Evolutionary conservation across 2,329 filamentous ascomycete species (phyloP).

Genomic region (Lasiodiplodia hormozganensis): DNA sequence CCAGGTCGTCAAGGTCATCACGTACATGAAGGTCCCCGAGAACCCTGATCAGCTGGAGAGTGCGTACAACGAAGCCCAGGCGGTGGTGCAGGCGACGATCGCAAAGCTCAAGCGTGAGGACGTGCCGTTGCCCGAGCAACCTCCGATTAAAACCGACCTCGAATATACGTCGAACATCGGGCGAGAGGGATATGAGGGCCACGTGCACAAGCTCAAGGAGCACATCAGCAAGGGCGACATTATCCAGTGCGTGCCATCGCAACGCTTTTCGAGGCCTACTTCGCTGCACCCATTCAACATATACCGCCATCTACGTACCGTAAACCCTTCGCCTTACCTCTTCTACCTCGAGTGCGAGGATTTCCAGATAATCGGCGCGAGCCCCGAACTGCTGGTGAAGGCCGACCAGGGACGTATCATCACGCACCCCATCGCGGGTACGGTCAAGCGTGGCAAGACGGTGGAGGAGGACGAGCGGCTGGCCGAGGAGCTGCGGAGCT

Average conservation of each 20-base stretch:
- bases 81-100: conserved; percentile 71
- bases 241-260: conserved; percentile 95
- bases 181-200: conserved; percentile 83
- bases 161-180: conserved; percentile 94
- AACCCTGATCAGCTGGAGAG: conserved; percentile 62
- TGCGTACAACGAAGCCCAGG: conserved; percentile 73
- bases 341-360: conserved; percentile 93
- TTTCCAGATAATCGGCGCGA: conserved; percentile 95
- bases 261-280: conserved; percentile 89
- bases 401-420: conserved; percentile 85
- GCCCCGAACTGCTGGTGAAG: conserved; percentile 93
- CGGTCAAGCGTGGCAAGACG: conserved; percentile 84
- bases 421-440: conserved; percentile 96
- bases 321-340: conserved; percentile 96
- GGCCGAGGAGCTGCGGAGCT: conserved; percentile 76
- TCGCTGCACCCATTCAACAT: conserved; percentile 96
- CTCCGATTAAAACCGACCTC: conserved; percentile 73
- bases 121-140: conserved; percentile 78
- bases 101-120: conserved; percentile 75
- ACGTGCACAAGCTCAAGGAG: conserved; percentile 84
- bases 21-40: conserved; percentile 76
- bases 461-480: conserved; percentile 81
- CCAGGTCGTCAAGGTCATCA: conserved; percentile 91
- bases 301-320: conserved; percentile 93
- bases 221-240: conserved; percentile 94